These are phyloP conservation scores for Paralagenidium karlingii DNA, from an alignment of 352 stramenopile genomes.

Conservation along the genomic window DNA sequence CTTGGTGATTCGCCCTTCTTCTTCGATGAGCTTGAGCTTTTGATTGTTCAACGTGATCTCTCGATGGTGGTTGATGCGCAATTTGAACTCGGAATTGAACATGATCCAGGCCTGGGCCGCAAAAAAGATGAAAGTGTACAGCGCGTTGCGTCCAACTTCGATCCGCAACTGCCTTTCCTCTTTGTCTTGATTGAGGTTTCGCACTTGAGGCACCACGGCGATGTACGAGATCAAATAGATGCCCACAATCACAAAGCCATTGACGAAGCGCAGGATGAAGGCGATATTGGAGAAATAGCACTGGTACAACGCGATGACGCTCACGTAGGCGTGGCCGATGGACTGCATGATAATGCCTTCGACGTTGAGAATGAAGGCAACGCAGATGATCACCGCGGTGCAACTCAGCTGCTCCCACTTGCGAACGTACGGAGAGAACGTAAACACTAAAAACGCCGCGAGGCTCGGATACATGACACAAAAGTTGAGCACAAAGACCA, in stretches of 20 bases:
- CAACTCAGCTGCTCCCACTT: constrained; percentile 43
- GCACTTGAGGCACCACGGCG: constrained; percentile 24
- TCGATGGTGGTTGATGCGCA: constrained; percentile 79
- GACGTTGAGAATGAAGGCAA: constrained; percentile 42
- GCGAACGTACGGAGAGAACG: constrained; percentile 50
- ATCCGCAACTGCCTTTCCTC: constrained; percentile 12
- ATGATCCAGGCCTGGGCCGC: constrained; percentile 67
- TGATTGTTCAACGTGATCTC: constrained; percentile 74
- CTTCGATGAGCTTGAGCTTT: constrained; percentile 74
- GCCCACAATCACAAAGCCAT: constrained; percentile 42
- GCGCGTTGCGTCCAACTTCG: constrained; percentile 41
- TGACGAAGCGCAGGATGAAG: constrained; percentile 45
- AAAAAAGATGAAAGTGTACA: constrained; percentile 81
- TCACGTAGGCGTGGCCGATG: constrained; percentile 66
- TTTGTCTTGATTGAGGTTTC: constrained; percentile 24
- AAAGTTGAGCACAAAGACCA: constrained; percentile 72
- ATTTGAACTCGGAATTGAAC: constrained; percentile 77
- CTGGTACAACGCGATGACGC: constrained; percentile 62
- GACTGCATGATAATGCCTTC: constrained; percentile 59
- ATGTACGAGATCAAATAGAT: constrained; percentile 57
- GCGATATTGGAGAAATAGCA: constrained; percentile 77
- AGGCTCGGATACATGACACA: constrained; percentile 62
- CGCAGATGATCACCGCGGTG: constrained; percentile 33
- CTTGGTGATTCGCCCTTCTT: constrained; percentile 70
- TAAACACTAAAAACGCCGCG: constrained; percentile 42